Evolutionary conservation across 225 moss, liverwort and hornwort genomes (phyloP).

Genomic region (Polytrichum commune): DNA sequence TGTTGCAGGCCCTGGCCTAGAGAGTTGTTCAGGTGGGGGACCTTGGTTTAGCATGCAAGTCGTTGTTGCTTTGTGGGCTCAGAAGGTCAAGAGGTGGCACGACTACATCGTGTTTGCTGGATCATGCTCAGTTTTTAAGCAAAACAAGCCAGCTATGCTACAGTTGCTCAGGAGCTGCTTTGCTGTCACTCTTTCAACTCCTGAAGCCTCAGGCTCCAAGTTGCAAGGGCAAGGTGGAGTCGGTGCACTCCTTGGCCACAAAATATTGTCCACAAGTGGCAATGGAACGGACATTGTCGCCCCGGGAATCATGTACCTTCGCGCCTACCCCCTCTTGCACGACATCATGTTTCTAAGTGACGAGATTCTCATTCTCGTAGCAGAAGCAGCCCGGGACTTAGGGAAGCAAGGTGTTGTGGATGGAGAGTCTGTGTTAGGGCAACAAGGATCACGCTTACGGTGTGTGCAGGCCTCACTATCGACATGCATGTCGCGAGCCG

Average conservation of each 20-base stretch:
- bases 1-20: slow-evolving; percentile 82
- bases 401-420: slow-evolving; percentile 31
- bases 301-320: slow-evolving; percentile 73
- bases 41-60: slow-evolving; percentile 95
- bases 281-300: slow-evolving; percentile 35
- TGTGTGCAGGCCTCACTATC: slow-evolving; percentile 62
- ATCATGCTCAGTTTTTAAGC: slow-evolving; percentile 66
- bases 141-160: slow-evolving; percentile 63
- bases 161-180: slow-evolving; percentile 82
- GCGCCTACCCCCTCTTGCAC: slow-evolving; percentile 60
- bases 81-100: slow-evolving; percentile 77
- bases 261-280: slow-evolving; percentile 36
- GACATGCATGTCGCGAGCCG: slow-evolving; percentile 55
- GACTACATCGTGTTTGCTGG: slow-evolving; percentile 71
- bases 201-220: slow-evolving; percentile 53
- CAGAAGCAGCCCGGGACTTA: slow-evolving; percentile 63
- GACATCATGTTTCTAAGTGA: slow-evolving; percentile 92
- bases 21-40: slow-evolving; percentile 59
- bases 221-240: slow-evolving; percentile 73
- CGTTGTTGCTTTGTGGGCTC: slow-evolving; percentile 84
- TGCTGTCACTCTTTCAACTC: slow-evolving; percentile 54
- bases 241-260: slow-evolving; percentile 80
- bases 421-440: slow-evolving; percentile 19
- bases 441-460: slow-evolving; percentile 36
- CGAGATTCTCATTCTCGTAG: slow-evolving; percentile 72